A percentile compares a stretch with the other conserved stretches of the same genome.
Conservation (phyloP, 2,329 filamentous ascomycete genomes). For the Cladosporium sp. region DNA sequence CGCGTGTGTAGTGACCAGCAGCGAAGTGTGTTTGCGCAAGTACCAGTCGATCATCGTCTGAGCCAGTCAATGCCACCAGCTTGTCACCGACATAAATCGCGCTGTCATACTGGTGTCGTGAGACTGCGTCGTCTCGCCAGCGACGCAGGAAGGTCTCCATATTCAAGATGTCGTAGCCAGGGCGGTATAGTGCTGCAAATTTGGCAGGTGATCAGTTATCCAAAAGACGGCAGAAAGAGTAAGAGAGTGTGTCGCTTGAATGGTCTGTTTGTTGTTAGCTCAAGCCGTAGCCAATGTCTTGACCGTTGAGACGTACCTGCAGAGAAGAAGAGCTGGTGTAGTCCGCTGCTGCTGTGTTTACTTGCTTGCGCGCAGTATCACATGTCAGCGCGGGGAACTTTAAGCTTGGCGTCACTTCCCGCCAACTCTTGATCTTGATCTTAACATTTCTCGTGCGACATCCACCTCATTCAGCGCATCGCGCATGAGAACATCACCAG, state of each 20-base stretch:
- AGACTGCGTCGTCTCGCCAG: constrained; percentile 92
- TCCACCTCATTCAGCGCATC: not conserved
- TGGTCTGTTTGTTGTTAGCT: not conserved
- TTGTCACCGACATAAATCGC: constrained; percentile 98
- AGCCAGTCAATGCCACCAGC: constrained; percentile 90
- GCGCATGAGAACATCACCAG: not conserved
- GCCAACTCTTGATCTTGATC: not conserved
- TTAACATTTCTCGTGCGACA: no score
- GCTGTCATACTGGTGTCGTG: constrained; percentile 93
- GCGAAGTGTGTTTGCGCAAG: constrained; percentile 97
- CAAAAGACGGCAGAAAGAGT: not conserved
- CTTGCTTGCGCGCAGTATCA: constrained; percentile 7
- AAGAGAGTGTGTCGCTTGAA: no score
- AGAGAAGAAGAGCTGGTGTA: constrained; percentile 7
- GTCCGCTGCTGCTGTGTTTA: constrained; percentile 8
- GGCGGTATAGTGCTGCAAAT: not conserved
- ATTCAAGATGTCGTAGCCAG: not conserved
- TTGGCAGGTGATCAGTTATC: not conserved
- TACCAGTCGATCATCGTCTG: constrained; percentile 93
- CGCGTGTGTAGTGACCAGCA: constrained; percentile 89
- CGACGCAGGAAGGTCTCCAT: constrained; percentile 94
- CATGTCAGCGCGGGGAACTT: constrained; percentile 6
- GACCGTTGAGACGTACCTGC: constrained; percentile 18
- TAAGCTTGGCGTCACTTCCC: not conserved
- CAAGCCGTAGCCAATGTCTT: not conserved